Evolutionary conservation across 2,329 filamentous ascomycete genomes (phyloP).

Genomic region (Dactylellina drechsleri): DNA sequence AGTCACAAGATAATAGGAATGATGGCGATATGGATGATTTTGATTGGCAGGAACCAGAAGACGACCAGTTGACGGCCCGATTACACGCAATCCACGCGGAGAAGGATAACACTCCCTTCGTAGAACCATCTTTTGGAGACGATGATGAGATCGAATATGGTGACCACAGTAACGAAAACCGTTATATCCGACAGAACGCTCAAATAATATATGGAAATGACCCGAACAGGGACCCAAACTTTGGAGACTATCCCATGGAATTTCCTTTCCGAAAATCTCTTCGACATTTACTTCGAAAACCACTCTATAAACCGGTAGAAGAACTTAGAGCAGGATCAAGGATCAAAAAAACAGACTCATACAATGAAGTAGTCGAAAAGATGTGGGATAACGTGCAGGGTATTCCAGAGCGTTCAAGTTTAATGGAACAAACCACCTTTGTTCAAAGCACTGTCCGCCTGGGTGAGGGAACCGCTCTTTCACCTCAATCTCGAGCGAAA

Average conservation of each 20-base stretch:
- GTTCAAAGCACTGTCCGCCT: constrained; percentile 19
- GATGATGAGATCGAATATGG: not conserved
- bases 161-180: not conserved
- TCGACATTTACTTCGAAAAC: constrained; percentile 11
- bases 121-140: constrained; percentile 14
- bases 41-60: not conserved
- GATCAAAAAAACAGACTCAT: constrained; percentile 13
- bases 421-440: constrained; percentile 10
- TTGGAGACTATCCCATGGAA: not conserved
- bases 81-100: not conserved
- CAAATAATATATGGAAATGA: constrained; percentile 9
- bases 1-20: not conserved
- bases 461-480: too few species aligned
- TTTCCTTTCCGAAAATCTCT: constrained; percentile 12
- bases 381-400: constrained; percentile 27
- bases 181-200: not conserved
- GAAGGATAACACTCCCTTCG: not conserved
- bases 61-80: constrained; percentile 4
- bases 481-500: too few species aligned
- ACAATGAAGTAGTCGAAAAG: constrained; percentile 2
- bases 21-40: not conserved
- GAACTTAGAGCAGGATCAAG: not conserved
- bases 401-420: constrained; percentile 16
- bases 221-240: constrained; percentile 11
- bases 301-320: constrained; percentile 13